phyloP scores from a whole-genome alignment of 352 stramenopile species.

The Hyaloperonospora brassicae region DNA sequence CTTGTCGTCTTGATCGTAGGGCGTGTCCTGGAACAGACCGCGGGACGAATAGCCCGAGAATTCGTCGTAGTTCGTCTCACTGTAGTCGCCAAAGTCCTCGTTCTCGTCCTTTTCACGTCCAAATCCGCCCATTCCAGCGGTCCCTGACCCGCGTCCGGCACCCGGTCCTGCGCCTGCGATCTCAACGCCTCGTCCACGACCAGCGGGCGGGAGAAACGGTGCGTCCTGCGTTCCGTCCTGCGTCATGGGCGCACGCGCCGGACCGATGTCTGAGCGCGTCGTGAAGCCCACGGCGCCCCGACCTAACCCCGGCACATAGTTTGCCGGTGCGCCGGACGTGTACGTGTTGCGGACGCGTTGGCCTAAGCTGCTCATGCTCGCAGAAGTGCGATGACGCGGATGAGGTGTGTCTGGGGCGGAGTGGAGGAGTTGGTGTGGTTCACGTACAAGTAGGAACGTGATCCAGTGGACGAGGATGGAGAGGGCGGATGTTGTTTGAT shows the following conservation, averaged over 20 bases:
- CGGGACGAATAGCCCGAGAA: constrained; percentile 84
- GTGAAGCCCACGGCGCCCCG: constrained; percentile 95
- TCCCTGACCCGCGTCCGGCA: constrained; percentile 66
- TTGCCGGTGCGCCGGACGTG: constrained; percentile 86
- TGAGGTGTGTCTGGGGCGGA: not conserved
- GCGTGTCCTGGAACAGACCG: constrained; percentile 85
- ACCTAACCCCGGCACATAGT: constrained; percentile 94
- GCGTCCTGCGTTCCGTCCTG: constrained; percentile 57
- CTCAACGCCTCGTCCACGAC: constrained; percentile 36
- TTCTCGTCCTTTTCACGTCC: constrained; percentile 80
- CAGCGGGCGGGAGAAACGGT: constrained; percentile 58
- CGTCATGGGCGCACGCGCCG: constrained; percentile 58
- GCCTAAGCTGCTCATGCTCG: constrained; percentile 58
- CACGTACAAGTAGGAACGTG: not conserved
- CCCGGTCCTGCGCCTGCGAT: constrained; percentile 15
- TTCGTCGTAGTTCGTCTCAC: constrained; percentile 88
- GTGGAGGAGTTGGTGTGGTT: not conserved
- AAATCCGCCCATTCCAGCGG: constrained; percentile 74
- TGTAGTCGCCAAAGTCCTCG: constrained; percentile 85
- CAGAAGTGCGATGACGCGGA: not conserved
- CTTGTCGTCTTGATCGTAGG: constrained; percentile 95
- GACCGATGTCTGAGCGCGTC: constrained; percentile 94
- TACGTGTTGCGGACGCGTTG: constrained; percentile 71
- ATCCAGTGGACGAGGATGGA: too few relatives aligned
- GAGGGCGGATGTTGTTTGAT: too few relatives aligned